Conservation (phyloP, 495 filamentous ascomycete species). For the Antarctomyces pellizariae region DNA sequence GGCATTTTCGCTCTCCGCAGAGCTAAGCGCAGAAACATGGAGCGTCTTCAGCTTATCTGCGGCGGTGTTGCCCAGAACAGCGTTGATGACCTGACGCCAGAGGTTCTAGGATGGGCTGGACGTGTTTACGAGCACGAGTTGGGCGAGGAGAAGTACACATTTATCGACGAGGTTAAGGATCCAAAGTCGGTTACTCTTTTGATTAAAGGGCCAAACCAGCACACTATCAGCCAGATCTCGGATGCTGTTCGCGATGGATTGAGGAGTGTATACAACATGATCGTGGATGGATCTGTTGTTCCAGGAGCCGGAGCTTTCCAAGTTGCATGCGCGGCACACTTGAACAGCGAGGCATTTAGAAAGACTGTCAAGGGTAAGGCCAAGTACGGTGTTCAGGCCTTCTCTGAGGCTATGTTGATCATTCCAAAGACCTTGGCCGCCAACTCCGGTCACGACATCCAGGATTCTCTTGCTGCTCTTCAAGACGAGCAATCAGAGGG, state of each 20-base stretch:
- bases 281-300: conserved; percentile 85
- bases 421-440: conserved; percentile 95
- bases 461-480: conserved; percentile 67
- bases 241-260: conserved; percentile 95
- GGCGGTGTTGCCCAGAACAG: conserved; percentile 85
- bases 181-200: conserved; percentile 96
- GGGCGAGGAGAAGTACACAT: conserved; percentile 97
- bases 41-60: conserved; percentile 82
- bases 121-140: conserved; percentile 93
- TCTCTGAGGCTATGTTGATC: conserved; percentile 77
- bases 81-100: conserved; percentile 74
- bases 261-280: conserved; percentile 93
- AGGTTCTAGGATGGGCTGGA: conserved; percentile 88
- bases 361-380: conserved; percentile 92
- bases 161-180: conserved; percentile 95
- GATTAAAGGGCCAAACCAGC: conserved; percentile 91
- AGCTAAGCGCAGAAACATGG: conserved; percentile 97
- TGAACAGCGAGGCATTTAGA: conserved; percentile 56
- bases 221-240: conserved; percentile 88
- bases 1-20: conserved; percentile 83
- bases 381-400: conserved; percentile 81
- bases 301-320: conserved; percentile 94
- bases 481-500: conserved; percentile 73
- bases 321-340: conserved; percentile 74
- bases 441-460: conserved; percentile 89